phyloP scores from a whole-genome alignment of 2,329 filamentous ascomycete species.

The Neocucurbitaria cava region DNA sequence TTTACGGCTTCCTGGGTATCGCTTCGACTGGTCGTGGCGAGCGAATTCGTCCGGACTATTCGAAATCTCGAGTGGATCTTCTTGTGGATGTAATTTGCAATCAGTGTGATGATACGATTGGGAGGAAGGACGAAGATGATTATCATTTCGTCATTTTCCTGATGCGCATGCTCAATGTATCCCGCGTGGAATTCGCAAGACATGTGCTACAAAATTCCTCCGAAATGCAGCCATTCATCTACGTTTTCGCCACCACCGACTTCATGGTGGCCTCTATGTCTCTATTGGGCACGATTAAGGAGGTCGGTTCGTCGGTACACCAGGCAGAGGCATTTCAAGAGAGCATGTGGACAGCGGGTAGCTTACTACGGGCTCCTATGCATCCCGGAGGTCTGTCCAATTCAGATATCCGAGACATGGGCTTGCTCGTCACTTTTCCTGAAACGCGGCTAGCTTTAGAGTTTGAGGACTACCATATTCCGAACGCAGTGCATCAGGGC shows the following conservation, averaged over 20 bases:
- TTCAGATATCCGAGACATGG: conserved; percentile 11
- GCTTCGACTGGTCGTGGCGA: conserved; percentile 11
- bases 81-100: conserved; percentile 22
- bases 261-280: conserved; percentile 12
- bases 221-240: conserved; percentile 9
- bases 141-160: conserved; percentile 15
- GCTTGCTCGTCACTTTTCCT: neutral
- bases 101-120: conserved; percentile 4
- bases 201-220: conserved; percentile 8
- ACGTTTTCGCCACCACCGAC: conserved; percentile 10
- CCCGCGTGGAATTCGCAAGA: conserved; percentile 13
- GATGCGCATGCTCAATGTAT: conserved; percentile 11
- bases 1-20: conserved; percentile 21
- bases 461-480: conserved; percentile 12
- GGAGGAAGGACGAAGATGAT: conserved; percentile 9
- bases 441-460: conserved; percentile 1
- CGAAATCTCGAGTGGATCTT: conserved; percentile 12
- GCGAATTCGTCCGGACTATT: conserved; percentile 18
- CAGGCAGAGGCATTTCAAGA: conserved; percentile 12
- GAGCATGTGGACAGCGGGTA: conserved; percentile 5
- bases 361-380: conserved; percentile 13
- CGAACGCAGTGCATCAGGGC: conserved; percentile 5
- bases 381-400: conserved; percentile 8
- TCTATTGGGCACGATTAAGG: conserved; percentile 9
- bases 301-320: conserved; percentile 10